Percentiles rank a stretch among this genome's conserved stretches.
Conservation (phyloP, 1,284 basidiomycete species). For the Agaricales sp. region DNA sequence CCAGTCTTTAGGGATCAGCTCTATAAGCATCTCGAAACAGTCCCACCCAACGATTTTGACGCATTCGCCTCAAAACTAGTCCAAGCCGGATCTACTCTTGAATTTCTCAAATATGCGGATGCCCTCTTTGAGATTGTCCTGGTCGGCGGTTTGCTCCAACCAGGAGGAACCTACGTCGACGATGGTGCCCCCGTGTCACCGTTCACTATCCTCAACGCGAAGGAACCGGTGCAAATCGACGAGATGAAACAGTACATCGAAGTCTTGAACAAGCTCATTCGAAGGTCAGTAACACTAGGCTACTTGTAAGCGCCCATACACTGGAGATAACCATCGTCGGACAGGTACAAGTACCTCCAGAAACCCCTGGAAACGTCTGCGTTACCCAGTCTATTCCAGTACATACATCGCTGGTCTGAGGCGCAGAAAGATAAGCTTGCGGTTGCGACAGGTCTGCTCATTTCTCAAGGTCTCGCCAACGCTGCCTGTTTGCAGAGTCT, state of each 20-base stretch:
- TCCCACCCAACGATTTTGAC: conserved; percentile 77
- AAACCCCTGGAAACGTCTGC: conserved; percentile 85
- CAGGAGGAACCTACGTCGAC: conserved; percentile 86
- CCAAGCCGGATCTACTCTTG: conserved; percentile 85
- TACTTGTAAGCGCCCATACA: conserved; percentile 3
- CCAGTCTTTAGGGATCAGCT: conserved; percentile 93
- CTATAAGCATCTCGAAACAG: conserved; percentile 86
- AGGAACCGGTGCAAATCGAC: conserved; percentile 65
- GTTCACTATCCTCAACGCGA: conserved; percentile 78
- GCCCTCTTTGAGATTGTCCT: conserved; percentile 92
- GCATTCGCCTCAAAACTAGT: conserved; percentile 77
- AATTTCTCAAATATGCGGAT: conserved; percentile 93
- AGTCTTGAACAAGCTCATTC: conserved; percentile 90
- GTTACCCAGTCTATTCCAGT: conserved; percentile 80
- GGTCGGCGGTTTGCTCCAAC: conserved; percentile 90
- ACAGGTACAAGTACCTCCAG: conserved; percentile 93
- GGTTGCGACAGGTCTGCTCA: conserved; percentile 69
- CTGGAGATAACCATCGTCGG: conserved; percentile 19
- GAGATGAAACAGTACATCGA: conserved; percentile 90
- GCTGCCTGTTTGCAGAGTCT: conserved; percentile 73
- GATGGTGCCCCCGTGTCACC: conserved; percentile 74
- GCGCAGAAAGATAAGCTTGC: conserved; percentile 77
- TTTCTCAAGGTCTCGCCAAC: conserved; percentile 73
- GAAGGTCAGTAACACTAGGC: conserved; percentile 46
- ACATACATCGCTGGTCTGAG: conserved; percentile 76